Evolutionary conservation across 306 rosid genomes (phyloP), one percentile per base, ranked within the genome.

Genomic region (Trifolium subterraneum): DNA sequence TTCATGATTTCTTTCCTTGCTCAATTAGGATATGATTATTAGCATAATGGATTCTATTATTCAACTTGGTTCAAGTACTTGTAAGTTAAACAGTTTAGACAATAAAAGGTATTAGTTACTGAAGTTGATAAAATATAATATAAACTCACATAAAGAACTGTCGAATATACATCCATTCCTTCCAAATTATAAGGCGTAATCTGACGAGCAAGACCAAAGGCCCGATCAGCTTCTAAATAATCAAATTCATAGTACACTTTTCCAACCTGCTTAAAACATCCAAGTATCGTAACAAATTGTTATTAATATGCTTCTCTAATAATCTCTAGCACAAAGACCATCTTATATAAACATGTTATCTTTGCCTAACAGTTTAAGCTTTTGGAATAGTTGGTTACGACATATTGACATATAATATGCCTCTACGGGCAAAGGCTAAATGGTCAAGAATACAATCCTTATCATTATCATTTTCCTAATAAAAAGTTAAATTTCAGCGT

Each of bases 111-210:
- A 61, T 29, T 27, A 67, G 44, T 45, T 25, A 59, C 51, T 51
- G 20, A 63, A 78, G 25, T 44, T 59, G 63, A 65, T 61, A 47
- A 22, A 70, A 72, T 68, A 76, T 33, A 72, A 61, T 52, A 42
- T 50, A 64, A 56, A 90, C 99, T 88, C 86, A 95, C 99, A 80
- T 90, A 95, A 81, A 95, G 97, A 71, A 95, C 99, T 63, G 99
- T 95, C 31, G 99, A 95, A 81, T 92, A 92, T 60, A 88, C 65
- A 85, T 95, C 98, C 99, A 92, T 95, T 80, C 98, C 99, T 84
- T 95, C 98, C 77, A 95, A 84, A 84, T 90, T 87, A 83, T 90
- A 89, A 52, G 99, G 98, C 16, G 86, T 86, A 58, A 80, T 88
- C 68, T 81, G 89, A 38, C 86, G 93, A 66, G 98, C 92, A 85